Evolutionary conservation across 805 yeast species (phyloP).

Genomic region (Zygoascus biomembranicola): DNA sequence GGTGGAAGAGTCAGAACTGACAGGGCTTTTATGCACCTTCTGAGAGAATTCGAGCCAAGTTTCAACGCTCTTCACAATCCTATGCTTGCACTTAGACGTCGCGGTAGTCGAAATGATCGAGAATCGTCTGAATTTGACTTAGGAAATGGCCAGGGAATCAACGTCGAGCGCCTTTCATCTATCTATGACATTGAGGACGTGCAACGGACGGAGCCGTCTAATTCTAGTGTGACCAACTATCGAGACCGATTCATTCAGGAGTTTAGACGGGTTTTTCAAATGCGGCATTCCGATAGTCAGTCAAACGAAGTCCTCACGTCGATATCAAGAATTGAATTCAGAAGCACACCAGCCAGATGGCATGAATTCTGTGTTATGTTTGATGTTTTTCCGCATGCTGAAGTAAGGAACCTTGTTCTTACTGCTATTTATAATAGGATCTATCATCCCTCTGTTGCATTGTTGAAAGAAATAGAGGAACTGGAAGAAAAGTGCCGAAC

Average conservation of each 20-base stretch:
- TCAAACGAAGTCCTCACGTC: neutral
- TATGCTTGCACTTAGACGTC: neutral
- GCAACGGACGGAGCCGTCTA: neutral
- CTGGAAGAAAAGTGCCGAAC: conserved; percentile 6
- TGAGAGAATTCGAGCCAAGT: neutral
- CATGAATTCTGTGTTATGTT: neutral
- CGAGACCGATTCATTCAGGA: neutral
- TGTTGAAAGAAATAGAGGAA: conserved; percentile 20
- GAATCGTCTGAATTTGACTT: neutral
- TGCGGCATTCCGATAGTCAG: neutral
- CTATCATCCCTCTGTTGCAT: conserved; percentile 16
- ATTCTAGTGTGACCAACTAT: neutral
- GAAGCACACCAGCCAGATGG: conserved; percentile 9
- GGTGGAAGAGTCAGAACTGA: neutral
- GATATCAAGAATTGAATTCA: conserved; percentile 4
- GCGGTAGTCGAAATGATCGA: conserved; percentile 2
- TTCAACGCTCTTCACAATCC: neutral
- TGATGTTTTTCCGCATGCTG: neutral
- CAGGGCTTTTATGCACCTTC: neutral
- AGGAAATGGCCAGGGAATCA: neutral
- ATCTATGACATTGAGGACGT: neutral
- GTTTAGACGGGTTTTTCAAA: neutral
- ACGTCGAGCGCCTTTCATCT: neutral
- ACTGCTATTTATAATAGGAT: conserved; percentile 20
- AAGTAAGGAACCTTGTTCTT: conserved; percentile 8